These are phyloP conservation scores for Clitopilus hobsonii DNA, from an alignment of 768 basidiomycete genomes.

Conservation along the genomic window DNA sequence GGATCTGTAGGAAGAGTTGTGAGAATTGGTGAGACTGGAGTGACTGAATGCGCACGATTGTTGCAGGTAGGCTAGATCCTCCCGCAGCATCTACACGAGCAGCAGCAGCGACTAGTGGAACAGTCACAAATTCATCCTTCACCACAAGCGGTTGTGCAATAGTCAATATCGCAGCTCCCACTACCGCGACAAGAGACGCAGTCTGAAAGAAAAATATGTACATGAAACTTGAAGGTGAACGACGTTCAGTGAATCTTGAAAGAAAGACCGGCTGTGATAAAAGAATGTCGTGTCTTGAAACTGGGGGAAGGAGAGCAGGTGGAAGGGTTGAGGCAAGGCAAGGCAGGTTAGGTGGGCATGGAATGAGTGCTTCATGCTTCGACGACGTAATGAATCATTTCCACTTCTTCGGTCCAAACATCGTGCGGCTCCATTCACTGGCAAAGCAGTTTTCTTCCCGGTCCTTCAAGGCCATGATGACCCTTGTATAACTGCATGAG, in stretches of 20 bases:
- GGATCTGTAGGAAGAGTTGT: conserved; percentile 28
- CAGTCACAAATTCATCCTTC: conserved; percentile 11
- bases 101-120: conserved; percentile 12
- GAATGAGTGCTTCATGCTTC: background rate
- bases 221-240: background rate
- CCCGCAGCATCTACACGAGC: background rate
- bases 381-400: background rate
- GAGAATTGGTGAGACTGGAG: background rate
- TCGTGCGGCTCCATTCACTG: background rate
- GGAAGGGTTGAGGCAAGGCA: background rate
- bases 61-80: conserved; percentile 6
- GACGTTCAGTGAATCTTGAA: background rate
- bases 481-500: too few relatives aligned
- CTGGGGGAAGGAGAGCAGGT: background rate
- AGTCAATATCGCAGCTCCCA: conserved; percentile 6
- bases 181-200: background rate
- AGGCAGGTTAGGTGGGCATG: too few relatives aligned
- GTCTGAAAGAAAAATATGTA: background rate
- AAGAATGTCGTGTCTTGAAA: background rate
- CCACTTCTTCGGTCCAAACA: background rate
- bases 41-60: conserved; percentile 6
- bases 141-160: conserved; percentile 2
- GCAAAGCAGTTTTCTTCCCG: background rate
- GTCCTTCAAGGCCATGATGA: too few relatives aligned
- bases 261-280: background rate